Evolutionary conservation across 1,139 yeast species (phyloP), one percentile per base, ranked within the genome.

Genomic region (Chernovozyma aurita): DNA sequence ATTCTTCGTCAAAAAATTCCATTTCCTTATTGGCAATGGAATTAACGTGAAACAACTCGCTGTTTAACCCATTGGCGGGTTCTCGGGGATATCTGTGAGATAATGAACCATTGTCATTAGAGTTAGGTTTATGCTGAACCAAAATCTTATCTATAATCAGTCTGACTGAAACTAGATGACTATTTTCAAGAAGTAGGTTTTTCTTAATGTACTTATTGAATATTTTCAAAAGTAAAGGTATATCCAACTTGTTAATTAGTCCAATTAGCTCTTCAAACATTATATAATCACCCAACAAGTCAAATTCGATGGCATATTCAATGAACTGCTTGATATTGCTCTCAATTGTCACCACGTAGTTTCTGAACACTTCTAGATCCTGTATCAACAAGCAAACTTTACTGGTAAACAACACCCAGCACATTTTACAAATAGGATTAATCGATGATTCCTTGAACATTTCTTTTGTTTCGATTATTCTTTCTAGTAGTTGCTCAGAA

Each of bases 1-100:
- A 26, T 16, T 26, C 28, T 6, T 26, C 28, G 28, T 26, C 28
- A 16, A 26, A 26, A 26, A 26, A n/a, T 22, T n/a, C 25, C 12
- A n/a, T n/a, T n/a, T n/a, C n/a, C n/a, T n/a, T n/a, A n/a, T n/a
- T n/a, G n/a, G n/a, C n/a, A n/a, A n/a, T n/a, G n/a, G n/a, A n/a
- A n/a, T n/a, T n/a, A n/a, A n/a, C n/a, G n/a, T n/a, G n/a, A n/a
- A n/a, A n/a, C n/a, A n/a, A n/a, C n/a, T n/a, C n/a, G n/a, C n/a
- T n/a, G n/a, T n/a, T n/a, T n/a, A n/a, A n/a, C n/a, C n/a, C n/a
- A n/a, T n/a, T n/a, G n/a, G n/a, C n/a, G n/a, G n/a, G n/a, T n/a
- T n/a, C n/a, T n/a, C n/a, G n/a, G n/a, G n/a, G n/a, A n/a, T n/a
- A n/a, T n/a, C n/a, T n/a, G n/a, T n/a, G n/a, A n/a, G n/a, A n/a